Evolutionary conservation across 2,329 filamentous ascomycete species (phyloP).

Genomic region (Rhynchosporium graminicola): DNA sequence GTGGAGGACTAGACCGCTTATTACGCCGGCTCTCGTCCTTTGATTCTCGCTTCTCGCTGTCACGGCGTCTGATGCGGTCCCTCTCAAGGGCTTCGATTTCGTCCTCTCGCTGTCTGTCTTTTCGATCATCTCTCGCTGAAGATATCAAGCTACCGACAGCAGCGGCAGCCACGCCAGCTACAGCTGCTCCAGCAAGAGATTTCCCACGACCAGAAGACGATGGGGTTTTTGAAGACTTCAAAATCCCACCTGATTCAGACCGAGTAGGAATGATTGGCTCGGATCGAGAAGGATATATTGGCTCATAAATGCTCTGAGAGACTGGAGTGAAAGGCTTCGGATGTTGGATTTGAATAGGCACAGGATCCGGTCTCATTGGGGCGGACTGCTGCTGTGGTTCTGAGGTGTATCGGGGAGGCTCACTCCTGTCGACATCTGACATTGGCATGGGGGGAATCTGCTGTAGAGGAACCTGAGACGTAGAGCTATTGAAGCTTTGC

Average conservation of each 20-base stretch:
- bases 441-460: constrained; percentile 15
- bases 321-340: constrained; percentile 79
- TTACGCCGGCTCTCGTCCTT: constrained; percentile 32
- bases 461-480: constrained; percentile 45
- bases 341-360: constrained; percentile 76
- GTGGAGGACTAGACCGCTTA: constrained; percentile 31
- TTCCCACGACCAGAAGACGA: constrained; percentile 43
- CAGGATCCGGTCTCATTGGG: constrained; percentile 54
- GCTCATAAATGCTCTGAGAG: constrained; percentile 66
- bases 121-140: constrained; percentile 39
- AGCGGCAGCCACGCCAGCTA: constrained; percentile 51
- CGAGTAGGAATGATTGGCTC: constrained; percentile 42
- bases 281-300: constrained; percentile 41
- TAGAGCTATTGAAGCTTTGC: constrained; percentile 11
- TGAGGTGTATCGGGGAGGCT: constrained; percentile 38
- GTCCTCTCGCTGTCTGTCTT: constrained; percentile 32
- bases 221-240: constrained; percentile 26
- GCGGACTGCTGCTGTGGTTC: constrained; percentile 43
- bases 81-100: constrained; percentile 22
- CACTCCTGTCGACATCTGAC: constrained; percentile 12
- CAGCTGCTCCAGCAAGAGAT: constrained; percentile 48
- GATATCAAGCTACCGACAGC: constrained; percentile 51
- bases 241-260: constrained; percentile 31
- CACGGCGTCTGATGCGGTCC: constrained; percentile 21
- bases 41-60: constrained; percentile 25